Conservation (phyloP, 2,329 filamentous ascomycete species). For the Lasiodiplodia hormozganensis region DNA sequence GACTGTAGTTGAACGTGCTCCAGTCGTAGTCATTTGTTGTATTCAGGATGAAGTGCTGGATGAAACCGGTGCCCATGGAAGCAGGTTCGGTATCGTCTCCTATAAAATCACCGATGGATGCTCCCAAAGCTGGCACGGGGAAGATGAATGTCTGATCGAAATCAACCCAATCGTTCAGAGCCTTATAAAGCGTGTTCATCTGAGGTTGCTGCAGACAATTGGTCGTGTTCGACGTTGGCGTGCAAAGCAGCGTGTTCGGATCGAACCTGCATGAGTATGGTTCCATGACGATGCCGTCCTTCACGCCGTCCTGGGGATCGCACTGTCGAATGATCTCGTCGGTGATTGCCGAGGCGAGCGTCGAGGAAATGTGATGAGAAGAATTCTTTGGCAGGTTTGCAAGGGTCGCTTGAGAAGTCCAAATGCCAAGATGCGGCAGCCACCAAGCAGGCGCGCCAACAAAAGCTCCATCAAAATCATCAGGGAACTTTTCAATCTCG, state of each 20-base stretch:
- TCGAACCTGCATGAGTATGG: neutral
- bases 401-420: neutral
- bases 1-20: slow-evolving; percentile 36
- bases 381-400: neutral
- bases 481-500: slow-evolving; percentile 59
- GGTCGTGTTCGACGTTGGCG: neutral
- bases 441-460: slow-evolving; percentile 59
- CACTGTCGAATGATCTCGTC: neutral
- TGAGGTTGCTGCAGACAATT: neutral
- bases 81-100: slow-evolving; percentile 27
- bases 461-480: slow-evolving; percentile 64
- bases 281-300: neutral
- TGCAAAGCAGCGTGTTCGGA: neutral
- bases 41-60: no score
- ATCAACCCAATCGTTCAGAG: neutral
- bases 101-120: neutral
- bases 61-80: neutral
- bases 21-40: slow-evolving; percentile 36
- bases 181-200: neutral
- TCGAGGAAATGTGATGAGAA: neutral
- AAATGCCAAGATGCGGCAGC: neutral
- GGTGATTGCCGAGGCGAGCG: neutral
- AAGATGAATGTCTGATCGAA: neutral
- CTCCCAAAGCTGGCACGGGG: neutral
- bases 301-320: neutral